phyloP scores from a whole-genome alignment of 2,329 filamentous ascomycete species.

The Aspergillus melleus region DNA sequence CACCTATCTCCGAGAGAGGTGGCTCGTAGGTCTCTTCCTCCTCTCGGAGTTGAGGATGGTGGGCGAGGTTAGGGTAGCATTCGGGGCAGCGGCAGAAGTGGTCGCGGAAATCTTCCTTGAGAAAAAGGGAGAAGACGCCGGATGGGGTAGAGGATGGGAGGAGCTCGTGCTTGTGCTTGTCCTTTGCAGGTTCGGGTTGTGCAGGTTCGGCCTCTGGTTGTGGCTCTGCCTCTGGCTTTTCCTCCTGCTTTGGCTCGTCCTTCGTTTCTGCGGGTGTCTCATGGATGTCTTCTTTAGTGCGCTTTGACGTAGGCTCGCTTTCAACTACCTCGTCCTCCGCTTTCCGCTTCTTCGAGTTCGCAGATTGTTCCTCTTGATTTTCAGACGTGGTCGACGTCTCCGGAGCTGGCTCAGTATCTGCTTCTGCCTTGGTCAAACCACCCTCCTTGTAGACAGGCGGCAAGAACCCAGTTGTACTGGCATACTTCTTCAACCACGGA shows the following conservation, averaged over 20 bases:
- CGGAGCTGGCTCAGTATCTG: background rate
- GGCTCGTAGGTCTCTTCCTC: slow-evolving; percentile 95
- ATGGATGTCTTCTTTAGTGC: slow-evolving; percentile 42
- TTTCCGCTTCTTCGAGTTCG: slow-evolving; percentile 64
- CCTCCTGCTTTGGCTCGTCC: background rate
- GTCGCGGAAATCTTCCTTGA: slow-evolving; percentile 75
- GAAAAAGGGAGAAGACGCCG: slow-evolving; percentile 75
- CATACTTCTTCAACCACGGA: slow-evolving; percentile 90
- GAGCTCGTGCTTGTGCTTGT: slow-evolving; percentile 57
- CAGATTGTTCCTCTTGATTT: slow-evolving; percentile 15
- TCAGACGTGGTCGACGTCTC: background rate
- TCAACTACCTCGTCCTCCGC: slow-evolving; percentile 51
- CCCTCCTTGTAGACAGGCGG: slow-evolving; percentile 62
- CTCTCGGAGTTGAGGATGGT: slow-evolving; percentile 80
- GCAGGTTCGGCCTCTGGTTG: background rate
- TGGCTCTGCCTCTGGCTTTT: background rate
- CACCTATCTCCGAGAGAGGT: slow-evolving; percentile 70
- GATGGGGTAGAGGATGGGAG: slow-evolving; percentile 57
- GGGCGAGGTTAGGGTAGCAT: slow-evolving; percentile 74
- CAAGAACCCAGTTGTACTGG: slow-evolving; percentile 76
- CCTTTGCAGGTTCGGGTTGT: slow-evolving; percentile 6
- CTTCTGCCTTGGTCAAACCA: slow-evolving; percentile 14
- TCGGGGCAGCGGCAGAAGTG: slow-evolving; percentile 76
- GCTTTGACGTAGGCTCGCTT: slow-evolving; percentile 37
- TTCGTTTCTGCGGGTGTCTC: slow-evolving; percentile 9